phyloP scores from a whole-genome alignment of 768 basidiomycete species.

The Pleurotus cornucopiae region DNA sequence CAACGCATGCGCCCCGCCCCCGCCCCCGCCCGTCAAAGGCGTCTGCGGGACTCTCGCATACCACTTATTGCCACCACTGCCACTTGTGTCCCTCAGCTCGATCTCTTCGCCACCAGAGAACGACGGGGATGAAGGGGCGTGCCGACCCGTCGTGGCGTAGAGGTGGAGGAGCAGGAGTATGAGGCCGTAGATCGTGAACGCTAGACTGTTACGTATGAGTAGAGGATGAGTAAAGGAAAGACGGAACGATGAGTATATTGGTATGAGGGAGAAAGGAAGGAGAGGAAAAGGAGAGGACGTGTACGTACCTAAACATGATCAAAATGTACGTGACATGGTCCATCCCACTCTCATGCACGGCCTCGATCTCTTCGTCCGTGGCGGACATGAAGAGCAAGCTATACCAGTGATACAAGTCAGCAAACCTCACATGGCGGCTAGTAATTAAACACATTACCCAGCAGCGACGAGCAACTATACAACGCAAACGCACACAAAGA shows the following conservation, averaged over 20 bases:
- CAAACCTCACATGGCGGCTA: not conserved
- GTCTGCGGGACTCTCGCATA: conserved; percentile 13
- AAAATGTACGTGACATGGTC: conserved; percentile 90
- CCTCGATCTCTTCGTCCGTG: conserved; percentile 85
- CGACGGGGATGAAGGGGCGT: conserved; percentile 26
- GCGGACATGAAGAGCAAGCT: conserved; percentile 89
- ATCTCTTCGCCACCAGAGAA: conserved; percentile 24
- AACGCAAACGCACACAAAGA: not conserved
- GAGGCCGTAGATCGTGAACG: conserved; percentile 76
- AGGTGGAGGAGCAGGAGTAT: conserved; percentile 68
- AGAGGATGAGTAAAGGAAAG: not conserved
- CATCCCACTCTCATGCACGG: conserved; percentile 67
- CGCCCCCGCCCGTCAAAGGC: not conserved
- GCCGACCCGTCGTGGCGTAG: conserved; percentile 59
- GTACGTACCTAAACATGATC: conserved; percentile 70
- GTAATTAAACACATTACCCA: conserved; percentile 41
- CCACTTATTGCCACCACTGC: conserved; percentile 10
- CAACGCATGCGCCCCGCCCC: conserved; percentile 18
- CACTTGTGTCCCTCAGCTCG: conserved; percentile 26
- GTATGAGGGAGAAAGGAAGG: no score
- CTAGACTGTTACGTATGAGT: conserved; percentile 38
- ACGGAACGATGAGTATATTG: not conserved
- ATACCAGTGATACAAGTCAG: not conserved
- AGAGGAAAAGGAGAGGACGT: no score
- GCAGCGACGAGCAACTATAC: conserved; percentile 64